These are phyloP conservation scores for Cadophora luteo-olivacea DNA, from an alignment of 2,329 filamentous ascomycete species.

Conservation along the genomic window DNA sequence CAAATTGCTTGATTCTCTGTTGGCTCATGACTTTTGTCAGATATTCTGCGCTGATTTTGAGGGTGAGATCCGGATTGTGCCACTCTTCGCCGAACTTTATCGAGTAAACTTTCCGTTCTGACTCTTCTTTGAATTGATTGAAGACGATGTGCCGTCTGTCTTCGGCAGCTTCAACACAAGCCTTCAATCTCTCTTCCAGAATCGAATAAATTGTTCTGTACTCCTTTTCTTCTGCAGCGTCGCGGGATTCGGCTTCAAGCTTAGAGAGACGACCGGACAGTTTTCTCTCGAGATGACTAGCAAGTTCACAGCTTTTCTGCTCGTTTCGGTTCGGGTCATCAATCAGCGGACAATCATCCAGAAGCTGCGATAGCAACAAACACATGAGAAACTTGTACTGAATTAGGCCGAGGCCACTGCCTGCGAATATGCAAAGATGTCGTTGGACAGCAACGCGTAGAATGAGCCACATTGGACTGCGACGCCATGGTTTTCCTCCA, in stretches of 20 bases:
- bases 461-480: constrained; percentile 66
- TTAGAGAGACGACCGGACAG: constrained; percentile 64
- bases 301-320: constrained; percentile 46
- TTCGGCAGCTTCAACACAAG: no score
- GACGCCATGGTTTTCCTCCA: constrained; percentile 65
- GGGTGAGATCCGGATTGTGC: no score
- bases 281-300: constrained; percentile 56
- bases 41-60: no score
- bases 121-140: no score
- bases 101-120: no score
- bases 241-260: constrained; percentile 51
- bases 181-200: no score
- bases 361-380: constrained; percentile 52
- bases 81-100: no score
- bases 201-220: no score
- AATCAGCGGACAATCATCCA: constrained; percentile 47
- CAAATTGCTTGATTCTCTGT: no score
- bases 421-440: constrained; percentile 51
- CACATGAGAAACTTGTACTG: constrained; percentile 65
- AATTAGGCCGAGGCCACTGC: constrained; percentile 50
- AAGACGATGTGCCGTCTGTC: no score
- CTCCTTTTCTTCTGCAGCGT: no score
- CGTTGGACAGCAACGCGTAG: constrained; percentile 64
- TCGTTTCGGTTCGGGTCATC: not conserved
- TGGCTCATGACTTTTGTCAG: no score